Base-by-base conservation (phyloP, 75 land plant species). In the Pinus taeda region DNA sequence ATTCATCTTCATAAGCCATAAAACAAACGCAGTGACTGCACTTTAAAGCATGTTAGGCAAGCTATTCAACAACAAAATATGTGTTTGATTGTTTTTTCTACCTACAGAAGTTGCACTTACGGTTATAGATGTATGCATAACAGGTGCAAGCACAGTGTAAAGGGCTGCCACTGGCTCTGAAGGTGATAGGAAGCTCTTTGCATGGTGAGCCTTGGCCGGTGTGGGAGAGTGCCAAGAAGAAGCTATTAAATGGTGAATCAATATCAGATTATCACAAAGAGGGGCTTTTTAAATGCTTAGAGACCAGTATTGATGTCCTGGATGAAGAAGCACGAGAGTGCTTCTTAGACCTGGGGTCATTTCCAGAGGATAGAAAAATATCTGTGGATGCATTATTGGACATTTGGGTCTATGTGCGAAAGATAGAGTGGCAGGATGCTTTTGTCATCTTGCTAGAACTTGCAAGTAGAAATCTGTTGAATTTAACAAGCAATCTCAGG, bases 151-250 rank as follows among this genome's bases (percentile, higher is more conserved):
- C 30, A 33, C 86, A 88, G 61, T 90, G 93, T 62, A 84, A 82
- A 78, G 90, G 93, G 7, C 86, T 88, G 33, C 93, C 93, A 0
- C 53, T 90, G 64, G 93, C 90, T 64, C 83, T 90, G 15, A 88
- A 90, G 77, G 93, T 90, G 60, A 84, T 88, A 21, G 93, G 90
- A 57, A 82, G 88, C 64, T 90, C 88, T 9, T 58, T 90, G 14
- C 62, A 78, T 13, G 84, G 74, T 4, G 81, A 80, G 61, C 80
- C 79, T 24, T 72, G 79, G 29, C 74, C 66, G 76, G 74, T 76
- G 12, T 90, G 93, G 93, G 71, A 64, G 22, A 78, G 86, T 60
- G 88, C 88, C 15, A 82, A 76, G 73, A 82, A 78, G 45, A 83
- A 78, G 77, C 70, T 90, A 21, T 77, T 84, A 24, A 67, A 77